Evolutionary conservation across 768 basidiomycete genomes (phyloP).

Genomic region (Phanerochaete carnosa): DNA sequence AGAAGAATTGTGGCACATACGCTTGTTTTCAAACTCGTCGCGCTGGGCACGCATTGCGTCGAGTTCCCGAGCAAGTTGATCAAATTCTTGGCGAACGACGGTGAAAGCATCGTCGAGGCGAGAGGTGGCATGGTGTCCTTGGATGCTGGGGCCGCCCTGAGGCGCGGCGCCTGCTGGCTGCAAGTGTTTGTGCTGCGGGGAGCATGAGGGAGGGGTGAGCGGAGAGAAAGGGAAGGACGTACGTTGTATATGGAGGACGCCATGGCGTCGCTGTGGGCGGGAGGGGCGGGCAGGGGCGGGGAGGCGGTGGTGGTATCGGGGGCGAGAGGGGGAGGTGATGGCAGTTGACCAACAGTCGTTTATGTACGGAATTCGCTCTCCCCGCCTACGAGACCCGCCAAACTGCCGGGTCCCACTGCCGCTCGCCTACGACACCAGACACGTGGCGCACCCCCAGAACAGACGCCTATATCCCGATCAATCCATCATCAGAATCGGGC

Average conservation of each 20-base stretch:
- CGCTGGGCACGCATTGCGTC: conserved; percentile 67
- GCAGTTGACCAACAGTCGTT: conserved; percentile 2
- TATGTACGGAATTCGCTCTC: conserved; percentile 9
- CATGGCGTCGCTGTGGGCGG: conserved; percentile 18
- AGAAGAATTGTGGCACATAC: conserved; percentile 40
- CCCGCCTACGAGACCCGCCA: conserved; percentile 6
- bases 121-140: conserved; percentile 24
- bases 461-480: conserved; percentile 14
- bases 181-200: conserved; percentile 36
- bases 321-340: conserved; percentile 6
- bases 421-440: conserved; percentile 14
- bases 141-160: conserved; percentile 24
- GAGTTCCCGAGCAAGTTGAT: conserved; percentile 66
- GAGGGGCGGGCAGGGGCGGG: conserved; percentile 8
- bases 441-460: conserved; percentile 8
- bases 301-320: not conserved
- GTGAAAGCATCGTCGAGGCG: conserved; percentile 80
- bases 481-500: conserved; percentile 8
- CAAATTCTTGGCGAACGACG: conserved; percentile 80
- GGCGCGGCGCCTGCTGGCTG: conserved; percentile 38
- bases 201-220: not conserved
- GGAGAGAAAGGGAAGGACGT: conserved; percentile 6
- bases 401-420: not conserved
- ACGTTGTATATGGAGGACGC: conserved; percentile 30
- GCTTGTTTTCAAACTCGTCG: conserved; percentile 88